A percentile compares a stretch with the other conserved stretches of the same genome.
These are phyloP conservation scores for Pontederia paniculata DNA, from an alignment of 176 grass and related monocot species.

Conservation along the genomic window DNA sequence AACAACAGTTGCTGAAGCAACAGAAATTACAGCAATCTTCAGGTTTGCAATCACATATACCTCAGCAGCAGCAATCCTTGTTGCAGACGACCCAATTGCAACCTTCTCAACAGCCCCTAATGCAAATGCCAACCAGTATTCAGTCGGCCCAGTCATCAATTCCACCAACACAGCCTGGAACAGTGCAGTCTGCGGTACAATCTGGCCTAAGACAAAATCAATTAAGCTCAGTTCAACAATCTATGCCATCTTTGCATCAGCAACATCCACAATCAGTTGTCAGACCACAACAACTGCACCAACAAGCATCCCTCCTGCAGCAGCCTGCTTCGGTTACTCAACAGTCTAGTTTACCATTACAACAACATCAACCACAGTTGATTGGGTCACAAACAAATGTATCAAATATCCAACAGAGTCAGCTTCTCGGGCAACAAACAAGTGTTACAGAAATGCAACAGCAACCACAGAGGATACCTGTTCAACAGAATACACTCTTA, in stretches of 20 bases:
- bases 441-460: conserved; percentile 52
- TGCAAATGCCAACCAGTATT: conserved; percentile 61
- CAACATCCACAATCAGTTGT: conserved; percentile 51
- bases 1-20: conserved; percentile 28
- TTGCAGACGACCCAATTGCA: conserved; percentile 61
- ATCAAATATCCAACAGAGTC: conserved; percentile 48
- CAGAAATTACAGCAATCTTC: conserved; percentile 55
- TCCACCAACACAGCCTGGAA: conserved; percentile 41
- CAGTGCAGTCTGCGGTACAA: conserved; percentile 47
- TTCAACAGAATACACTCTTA: conserved; percentile 64
- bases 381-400: conserved; percentile 33
- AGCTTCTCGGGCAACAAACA: conserved; percentile 56
- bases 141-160: conserved; percentile 42
- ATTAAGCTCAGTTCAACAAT: conserved; percentile 62
- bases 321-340: conserved; percentile 31
- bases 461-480: conserved; percentile 46
- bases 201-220: conserved; percentile 52
- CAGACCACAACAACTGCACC: conserved; percentile 75
- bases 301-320: conserved; percentile 50
- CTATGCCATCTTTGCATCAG: conserved; percentile 60
- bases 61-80: conserved; percentile 54
- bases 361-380: conserved; percentile 45
- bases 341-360: conserved; percentile 53
- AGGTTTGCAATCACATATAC: conserved; percentile 46
- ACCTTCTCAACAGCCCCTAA: conserved; percentile 61